Percentiles rank a stretch among this genome's conserved stretches.
These are phyloP conservation scores for Verticillium longisporum DNA, from an alignment of 2,329 filamentous ascomycete genomes.

Conservation along the genomic window DNA sequence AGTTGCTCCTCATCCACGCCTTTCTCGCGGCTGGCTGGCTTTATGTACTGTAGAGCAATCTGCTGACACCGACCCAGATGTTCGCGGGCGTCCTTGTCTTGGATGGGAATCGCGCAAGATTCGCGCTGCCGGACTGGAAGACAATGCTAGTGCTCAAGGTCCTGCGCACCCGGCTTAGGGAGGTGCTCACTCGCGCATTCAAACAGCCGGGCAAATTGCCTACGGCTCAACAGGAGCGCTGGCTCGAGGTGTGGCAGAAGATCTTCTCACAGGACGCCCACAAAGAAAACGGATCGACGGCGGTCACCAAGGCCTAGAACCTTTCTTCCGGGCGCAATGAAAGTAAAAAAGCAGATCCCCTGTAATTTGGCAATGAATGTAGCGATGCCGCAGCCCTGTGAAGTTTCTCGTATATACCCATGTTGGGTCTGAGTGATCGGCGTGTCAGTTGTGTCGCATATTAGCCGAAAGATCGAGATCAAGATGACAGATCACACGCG, in stretches of 20 bases:
- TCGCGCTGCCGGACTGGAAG: conserved; percentile 83
- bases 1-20: conserved; percentile 15
- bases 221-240: conserved; percentile 62
- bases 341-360: conserved; percentile 4
- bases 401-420: too few relatives aligned
- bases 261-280: conserved; percentile 54
- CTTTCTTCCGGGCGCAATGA: too few relatives aligned
- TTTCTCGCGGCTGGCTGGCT: too few relatives aligned
- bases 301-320: conserved; percentile 19
- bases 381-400: not conserved
- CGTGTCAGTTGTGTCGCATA: not conserved
- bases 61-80: conserved; percentile 44
- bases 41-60: not conserved
- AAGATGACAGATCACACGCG: not conserved
- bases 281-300: conserved; percentile 20
- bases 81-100: conserved; percentile 81
- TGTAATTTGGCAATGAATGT: too few relatives aligned
- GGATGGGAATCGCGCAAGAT: conserved; percentile 80
- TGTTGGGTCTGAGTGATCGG: not conserved
- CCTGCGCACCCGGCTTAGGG: conserved; percentile 64
- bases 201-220: conserved; percentile 57
- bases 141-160: conserved; percentile 83
- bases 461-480: not conserved
- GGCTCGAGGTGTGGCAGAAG: conserved; percentile 68
- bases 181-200: conserved; percentile 67